Base-by-base conservation (phyloP, 768 basidiomycete species). In the Russula lepida region DNA sequence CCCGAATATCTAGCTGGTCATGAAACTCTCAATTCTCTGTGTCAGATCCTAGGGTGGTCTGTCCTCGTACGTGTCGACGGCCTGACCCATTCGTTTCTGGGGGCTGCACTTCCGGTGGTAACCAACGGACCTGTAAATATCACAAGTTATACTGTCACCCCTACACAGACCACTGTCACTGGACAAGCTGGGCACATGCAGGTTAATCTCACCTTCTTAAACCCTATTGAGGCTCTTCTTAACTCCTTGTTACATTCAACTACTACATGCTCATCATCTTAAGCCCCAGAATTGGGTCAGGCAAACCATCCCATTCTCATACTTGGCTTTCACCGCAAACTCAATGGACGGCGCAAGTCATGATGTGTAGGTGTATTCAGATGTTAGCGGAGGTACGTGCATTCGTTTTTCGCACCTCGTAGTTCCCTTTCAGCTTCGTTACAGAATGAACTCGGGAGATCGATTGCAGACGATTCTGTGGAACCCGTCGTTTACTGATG, bases 301-400 rank as follows among this genome's bases (percentile, higher is more conserved):
- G 23, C 74, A 76, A 56, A 76, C 76, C 2, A 54, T 77, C 4
- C 75, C 76, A 5, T 76, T 77, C 63, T 72, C 75, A 11, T 77
- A 77, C 57, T 39, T 77, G 13, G 64, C 69, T 12, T 57, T 77
- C 7, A 64, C 68, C 9, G 74, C 70, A 8, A 44, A 32, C 6
- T 65, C 75, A 0, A 61, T 66, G 21, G 75, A 77, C 53, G 73
- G 71, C 6, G 60, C 62, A 13, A 30, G 68, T 12, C 76, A 77
- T 59, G 13, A 28, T 9, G 71, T 75, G 8, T 71, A 76, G 56
- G 65, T 77, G 4, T 77, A 76, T 58, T 70, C 74, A 0, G 76
- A 77, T 58, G 72, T 77, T 47, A 75, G 71, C 51, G 74, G 67
- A 63, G 75, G 74, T 74, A 47, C 21, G 67, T 58, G 9, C 2